phyloP scores from a whole-genome alignment of 1,284 basidiomycete genomes.

The Cutaneotrichosporon sp. region DNA sequence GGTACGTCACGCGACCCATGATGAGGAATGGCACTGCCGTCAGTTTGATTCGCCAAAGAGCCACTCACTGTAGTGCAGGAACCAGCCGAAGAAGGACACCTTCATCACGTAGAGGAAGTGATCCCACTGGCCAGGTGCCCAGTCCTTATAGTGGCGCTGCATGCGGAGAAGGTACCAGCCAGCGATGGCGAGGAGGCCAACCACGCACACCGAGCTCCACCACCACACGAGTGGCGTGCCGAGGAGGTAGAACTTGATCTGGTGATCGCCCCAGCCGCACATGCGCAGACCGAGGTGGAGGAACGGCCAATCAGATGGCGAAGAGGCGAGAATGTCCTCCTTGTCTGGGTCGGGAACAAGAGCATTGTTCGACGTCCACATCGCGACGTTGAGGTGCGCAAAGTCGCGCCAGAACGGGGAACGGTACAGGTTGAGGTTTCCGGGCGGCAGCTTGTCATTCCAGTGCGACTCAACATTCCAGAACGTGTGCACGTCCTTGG shows the following conservation, averaged over 20 bases:
- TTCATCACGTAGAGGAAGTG: slow-evolving; percentile 92
- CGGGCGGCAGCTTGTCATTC: slow-evolving; percentile 81
- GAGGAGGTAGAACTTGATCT: slow-evolving; percentile 88
- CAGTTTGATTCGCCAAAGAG: not conserved
- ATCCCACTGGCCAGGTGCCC: slow-evolving; percentile 89
- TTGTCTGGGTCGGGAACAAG: slow-evolving; percentile 96
- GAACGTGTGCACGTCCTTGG: slow-evolving; percentile 77
- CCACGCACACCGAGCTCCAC: slow-evolving; percentile 66
- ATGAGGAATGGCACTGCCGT: slow-evolving; percentile 80
- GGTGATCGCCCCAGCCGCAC: slow-evolving; percentile 90
- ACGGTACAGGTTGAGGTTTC: slow-evolving; percentile 73
- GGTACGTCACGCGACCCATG: slow-evolving; percentile 72
- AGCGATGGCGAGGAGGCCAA: slow-evolving; percentile 57
- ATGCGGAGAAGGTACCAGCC: slow-evolving; percentile 71
- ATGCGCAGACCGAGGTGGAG: slow-evolving; percentile 83
- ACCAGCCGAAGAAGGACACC: slow-evolving; percentile 86
- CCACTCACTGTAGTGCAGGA: slow-evolving; percentile 74
- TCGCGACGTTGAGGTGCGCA: slow-evolving; percentile 97
- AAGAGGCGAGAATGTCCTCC: slow-evolving; percentile 91
- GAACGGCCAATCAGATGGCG: slow-evolving; percentile 90
- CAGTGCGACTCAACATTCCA: slow-evolving; percentile 99
- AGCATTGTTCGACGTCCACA: slow-evolving; percentile 99
- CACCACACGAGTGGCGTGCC: slow-evolving; percentile 94
- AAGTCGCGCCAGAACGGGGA: slow-evolving; percentile 96
- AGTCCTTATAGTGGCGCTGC: slow-evolving; percentile 86